Evolutionary conservation across 169 alveolate species (phyloP), one percentile per base, ranked within the genome.

Genomic region (Cryptosporidium ubiquitum): DNA sequence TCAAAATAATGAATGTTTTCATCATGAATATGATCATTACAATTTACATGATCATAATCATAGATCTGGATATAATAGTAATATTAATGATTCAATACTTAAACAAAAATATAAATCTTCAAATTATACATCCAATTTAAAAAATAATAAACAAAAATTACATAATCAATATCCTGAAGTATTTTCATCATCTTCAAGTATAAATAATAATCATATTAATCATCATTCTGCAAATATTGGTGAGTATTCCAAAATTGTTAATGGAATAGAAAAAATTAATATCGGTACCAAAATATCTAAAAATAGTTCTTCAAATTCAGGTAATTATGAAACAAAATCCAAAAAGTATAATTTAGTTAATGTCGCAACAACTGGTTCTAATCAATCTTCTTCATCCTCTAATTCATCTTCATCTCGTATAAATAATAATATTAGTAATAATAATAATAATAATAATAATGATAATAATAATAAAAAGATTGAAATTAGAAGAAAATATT

Each of bases 401-500:
- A 3, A 10, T 64, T 26, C 70, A 0, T 61, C 70, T 10, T 20
- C 20, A 10, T 61, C 70, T n/a, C 23, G 23, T 23, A 57, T n/a
- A n/a, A n/a, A 5, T n/a, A 52, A 55, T 29, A 29, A 9, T 29
- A 57, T 0, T 10, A 26, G 10, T 5, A 58, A 33, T 64, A 5
- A 23, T 12, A 64, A 33, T 64, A 26, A 5, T n/a, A 52, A 55
- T 29, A 29, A 9, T 29, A 57, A 0, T 10, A 26, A 26, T 5
- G n/a, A 33, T 64, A 5, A 23, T 12, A 64, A 33, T 64, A 26
- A 7, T 1, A 49, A 44, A 51, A 37, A 12, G 10, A 79, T 79
- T 31, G 89, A 79, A 47, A 64, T 79, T 68, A 79, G 75, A 39
- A 20, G 89, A 23, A 79, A 79, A 6, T 79, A 79, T 64, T 79